phyloP scores from a whole-genome alignment of 768 basidiomycete species.

The Boletus reticuloceps region DNA sequence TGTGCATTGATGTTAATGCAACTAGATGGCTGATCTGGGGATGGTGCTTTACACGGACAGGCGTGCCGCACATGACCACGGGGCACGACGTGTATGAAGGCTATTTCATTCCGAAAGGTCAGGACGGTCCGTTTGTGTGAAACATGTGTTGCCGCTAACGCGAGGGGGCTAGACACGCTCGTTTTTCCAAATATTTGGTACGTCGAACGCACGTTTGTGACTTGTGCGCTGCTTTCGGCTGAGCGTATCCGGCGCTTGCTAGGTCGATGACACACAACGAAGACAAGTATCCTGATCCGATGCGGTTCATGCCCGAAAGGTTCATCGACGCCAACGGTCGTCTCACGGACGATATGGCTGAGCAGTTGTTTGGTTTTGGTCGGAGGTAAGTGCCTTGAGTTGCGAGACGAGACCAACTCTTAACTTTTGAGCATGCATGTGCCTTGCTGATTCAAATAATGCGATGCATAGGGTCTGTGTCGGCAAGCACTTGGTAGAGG shows the following conservation, averaged over 20 bases:
- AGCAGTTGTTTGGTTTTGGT: conserved; percentile 23
- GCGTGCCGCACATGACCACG: conserved; percentile 35
- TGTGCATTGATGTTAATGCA: not conserved
- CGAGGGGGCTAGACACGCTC: conserved; percentile 20
- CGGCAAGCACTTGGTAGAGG: conserved; percentile 43
- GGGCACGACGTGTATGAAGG: conserved; percentile 42
- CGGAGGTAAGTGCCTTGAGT: conserved; percentile 12
- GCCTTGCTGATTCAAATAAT: no score
- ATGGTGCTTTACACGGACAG: conserved; percentile 6
- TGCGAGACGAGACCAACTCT: not conserved
- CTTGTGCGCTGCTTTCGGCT: not conserved
- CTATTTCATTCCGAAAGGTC: conserved; percentile 57
- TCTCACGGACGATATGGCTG: conserved; percentile 25
- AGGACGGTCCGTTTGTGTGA: no score
- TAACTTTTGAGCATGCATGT: no score
- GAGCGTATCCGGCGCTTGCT: not conserved
- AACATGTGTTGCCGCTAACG: not conserved
- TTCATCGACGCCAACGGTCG: conserved; percentile 25
- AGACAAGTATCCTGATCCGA: conserved; percentile 31
- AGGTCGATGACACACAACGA: conserved; percentile 37
- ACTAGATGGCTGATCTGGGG: not conserved
- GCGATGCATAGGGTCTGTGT: conserved; percentile 29
- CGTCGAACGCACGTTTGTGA: not conserved
- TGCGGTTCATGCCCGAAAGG: conserved; percentile 36
- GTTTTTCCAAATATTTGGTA: conserved; percentile 26